These are phyloP conservation scores for Plasmodium gaboni DNA, from an alignment of 169 alveolate species.

Conservation along the genomic window DNA sequence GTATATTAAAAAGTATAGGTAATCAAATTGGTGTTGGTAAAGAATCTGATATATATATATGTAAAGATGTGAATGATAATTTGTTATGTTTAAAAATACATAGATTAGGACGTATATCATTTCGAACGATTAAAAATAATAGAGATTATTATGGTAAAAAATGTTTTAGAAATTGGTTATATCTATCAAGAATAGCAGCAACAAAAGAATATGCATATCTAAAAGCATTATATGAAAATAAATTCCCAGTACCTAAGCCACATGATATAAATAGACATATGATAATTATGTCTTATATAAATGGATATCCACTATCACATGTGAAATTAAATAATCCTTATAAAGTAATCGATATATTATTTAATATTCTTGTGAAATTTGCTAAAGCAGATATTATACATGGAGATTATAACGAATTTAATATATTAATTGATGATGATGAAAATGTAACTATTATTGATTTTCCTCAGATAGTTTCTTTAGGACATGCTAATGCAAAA, in stretches of 20 bases:
- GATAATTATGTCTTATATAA: constrained; percentile 96
- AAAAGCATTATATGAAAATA: constrained; percentile 95
- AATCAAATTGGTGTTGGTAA: constrained; percentile 98
- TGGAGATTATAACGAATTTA: constrained; percentile 99
- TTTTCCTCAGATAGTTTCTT: constrained; percentile 98
- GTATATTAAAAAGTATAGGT: constrained; percentile 93
- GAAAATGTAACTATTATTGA: constrained; percentile 93
- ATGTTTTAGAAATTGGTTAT: constrained; percentile 97
- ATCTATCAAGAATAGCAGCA: constrained; percentile 98
- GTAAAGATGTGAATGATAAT: constrained; percentile 93
- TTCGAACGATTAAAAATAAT: constrained; percentile 97
- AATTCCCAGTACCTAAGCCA: constrained; percentile 98
- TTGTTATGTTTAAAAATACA: constrained; percentile 85
- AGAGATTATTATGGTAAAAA: constrained; percentile 98
- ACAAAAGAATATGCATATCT: constrained; percentile 97
- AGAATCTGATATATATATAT: constrained; percentile 98
- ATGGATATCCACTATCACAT: constrained; percentile 95
- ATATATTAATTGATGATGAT: constrained; percentile 92
- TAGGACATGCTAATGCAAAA: constrained; percentile 95
- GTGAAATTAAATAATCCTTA: constrained; percentile 80
- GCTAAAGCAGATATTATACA: constrained; percentile 98
- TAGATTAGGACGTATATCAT: constrained; percentile 95
- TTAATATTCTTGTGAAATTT: constrained; percentile 87
- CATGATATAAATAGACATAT: constrained; percentile 98
- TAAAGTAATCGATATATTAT: constrained; percentile 1